These are phyloP conservation scores for Xylaria hypoxylon DNA, from an alignment of 2,329 filamentous ascomycete species.

Conservation along the genomic window DNA sequence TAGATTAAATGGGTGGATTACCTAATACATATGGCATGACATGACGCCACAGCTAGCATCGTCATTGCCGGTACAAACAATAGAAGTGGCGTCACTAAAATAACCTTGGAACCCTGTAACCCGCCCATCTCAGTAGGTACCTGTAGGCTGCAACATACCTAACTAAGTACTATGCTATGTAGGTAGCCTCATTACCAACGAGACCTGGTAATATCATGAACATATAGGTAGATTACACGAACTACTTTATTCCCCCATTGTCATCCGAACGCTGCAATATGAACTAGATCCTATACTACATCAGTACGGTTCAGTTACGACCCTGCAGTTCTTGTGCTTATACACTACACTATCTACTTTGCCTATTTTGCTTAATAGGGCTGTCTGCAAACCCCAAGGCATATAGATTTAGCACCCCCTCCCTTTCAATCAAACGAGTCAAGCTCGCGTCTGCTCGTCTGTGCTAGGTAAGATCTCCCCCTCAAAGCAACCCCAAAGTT, in stretches of 20 bases:
- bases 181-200: slow-evolving; percentile 9
- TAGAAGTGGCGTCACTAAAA: slow-evolving; percentile 30
- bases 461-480: slow-evolving; percentile 42
- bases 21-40: slow-evolving; percentile 14
- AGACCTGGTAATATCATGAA: neutral
- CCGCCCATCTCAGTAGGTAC: slow-evolving; percentile 5
- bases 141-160: too few species aligned
- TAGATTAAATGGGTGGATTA: slow-evolving; percentile 20
- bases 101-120: too few species aligned
- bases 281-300: neutral
- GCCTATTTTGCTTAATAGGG: neutral
- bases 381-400: slow-evolving; percentile 13
- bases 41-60: slow-evolving; percentile 29
- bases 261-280: neutral
- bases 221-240: neutral
- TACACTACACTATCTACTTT: neutral
- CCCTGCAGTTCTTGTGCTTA: slow-evolving; percentile 3
- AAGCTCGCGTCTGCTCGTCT: slow-evolving; percentile 31
- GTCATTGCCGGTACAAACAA: slow-evolving; percentile 6
- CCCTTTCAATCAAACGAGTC: slow-evolving; percentile 35
- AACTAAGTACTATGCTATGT: too few species aligned
- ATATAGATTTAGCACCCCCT: slow-evolving; percentile 15
- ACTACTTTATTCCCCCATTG: slow-evolving; percentile 3
- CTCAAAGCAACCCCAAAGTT: neutral
- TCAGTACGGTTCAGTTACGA: neutral